Evolutionary conservation across 1,284 basidiomycete species (phyloP), one percentile per base, ranked within the genome.

Genomic region (Heterobasidion irregulare): DNA sequence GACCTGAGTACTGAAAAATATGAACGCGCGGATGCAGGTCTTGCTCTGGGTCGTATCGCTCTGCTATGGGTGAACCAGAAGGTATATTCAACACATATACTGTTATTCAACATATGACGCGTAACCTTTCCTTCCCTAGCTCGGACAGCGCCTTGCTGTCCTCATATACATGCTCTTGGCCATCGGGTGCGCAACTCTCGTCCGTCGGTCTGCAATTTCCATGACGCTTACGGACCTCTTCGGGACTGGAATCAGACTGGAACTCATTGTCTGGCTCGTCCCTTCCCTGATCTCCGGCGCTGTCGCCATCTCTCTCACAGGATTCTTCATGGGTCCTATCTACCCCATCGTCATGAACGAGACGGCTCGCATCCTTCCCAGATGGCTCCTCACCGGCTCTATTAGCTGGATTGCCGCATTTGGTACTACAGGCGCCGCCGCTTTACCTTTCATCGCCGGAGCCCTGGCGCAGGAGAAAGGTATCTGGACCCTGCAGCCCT

Each of bases 251-350:
- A 10, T 36, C 33, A 75, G 74, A 10, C 64, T 81, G 26, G 79
- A 84, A 59, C 60, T 84, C 48, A 66, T 80, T 36, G 67, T 84
- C 38, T 84, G 82, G 82, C 69, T 79, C 8, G 76, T 80, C 1
- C 79, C 79, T 0, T 76, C 73, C 3, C 65, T 83, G 46, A 66
- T 81, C 36, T 74, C 71, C 35, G 72, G 71, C 47, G 82, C 78
- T 1, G 65, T 82, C 12, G 71, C 75, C 8, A 73, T 84, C 9
- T 72, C 77, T 1, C 65, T 83, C 38, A 70, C 82, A 53, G 83
- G 80, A 8, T 57, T 83, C 35, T 61, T 82, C 33, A 61, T 70
- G n/a, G 69, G 69, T 0, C 81, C 80, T 0, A 74, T 81, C 64
- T 82, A 75, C 60, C 78, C 79, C 0, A 75, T 80, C 56, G 67